Evolutionary conservation across 257 asterid species (phyloP), one percentile per base, ranked within the genome.

Genomic region (Nicotiana paniculata): DNA sequence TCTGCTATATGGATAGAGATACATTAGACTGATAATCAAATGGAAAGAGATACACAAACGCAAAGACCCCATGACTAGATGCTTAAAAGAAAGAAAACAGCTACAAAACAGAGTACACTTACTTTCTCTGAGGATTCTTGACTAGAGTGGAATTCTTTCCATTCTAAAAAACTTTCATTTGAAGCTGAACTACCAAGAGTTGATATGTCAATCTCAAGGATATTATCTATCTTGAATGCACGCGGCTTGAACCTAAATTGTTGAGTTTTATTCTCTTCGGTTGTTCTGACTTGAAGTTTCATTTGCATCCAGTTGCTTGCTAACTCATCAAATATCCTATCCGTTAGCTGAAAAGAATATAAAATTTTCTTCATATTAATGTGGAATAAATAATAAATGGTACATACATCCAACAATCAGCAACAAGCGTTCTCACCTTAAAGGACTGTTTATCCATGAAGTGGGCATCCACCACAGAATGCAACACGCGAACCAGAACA

Each of bases 161-260:
- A 93, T 88, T 94, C 97, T 33, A 84, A 82, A 65, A 91, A 91
- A 86, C 89, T 89, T 76, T 88, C 97, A 85, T 85, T 85, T 81
- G 86, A 83, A 81, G 91, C 88, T 74, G 90, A 85, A 85, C 86
- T 83, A 81, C 86, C 89, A 74, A 88, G 91, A 77, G 88, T 85
- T 48, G 99, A 94, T 79, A 90, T 84, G 88, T 94, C 98, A 83
- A 93, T 83, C 43, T 94, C 91, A 51, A 93, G 86, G 69, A 96
- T 89, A 85, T 89, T 93, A 78, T 91, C 97, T 72, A 96, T 87
- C 87, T 87, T 91, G 84, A 96, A 91, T 65, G 87, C 89, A 55
- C 97, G 93, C 63, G 98, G 86, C 83, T 90, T 90, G 89, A 96
- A 96, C 90, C 87, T 93, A 89, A 91, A 93, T 85, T 80, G 91